Conservation (phyloP, 2,329 filamentous ascomycete species). For the Claviceps capensis region DNA sequence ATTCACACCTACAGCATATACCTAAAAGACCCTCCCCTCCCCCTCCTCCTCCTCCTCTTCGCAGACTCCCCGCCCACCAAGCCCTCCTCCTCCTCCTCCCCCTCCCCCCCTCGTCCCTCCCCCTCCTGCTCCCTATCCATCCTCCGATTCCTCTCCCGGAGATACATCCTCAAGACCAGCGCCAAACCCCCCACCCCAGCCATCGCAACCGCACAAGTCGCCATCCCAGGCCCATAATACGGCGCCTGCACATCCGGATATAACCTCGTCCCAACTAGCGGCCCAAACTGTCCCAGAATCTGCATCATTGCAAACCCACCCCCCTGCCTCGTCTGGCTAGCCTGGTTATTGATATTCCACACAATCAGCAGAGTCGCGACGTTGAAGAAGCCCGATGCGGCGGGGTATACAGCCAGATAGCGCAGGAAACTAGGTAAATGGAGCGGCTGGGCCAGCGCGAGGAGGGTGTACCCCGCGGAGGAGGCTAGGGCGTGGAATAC, state of each 20-base stretch:
- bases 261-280: conserved; percentile 52
- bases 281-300: conserved; percentile 67
- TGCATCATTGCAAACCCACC: conserved; percentile 71
- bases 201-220: conserved; percentile 49
- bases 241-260: conserved; percentile 48
- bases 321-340: conserved; percentile 53
- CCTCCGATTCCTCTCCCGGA: conserved; percentile 36
- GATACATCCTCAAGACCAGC: conserved; percentile 35
- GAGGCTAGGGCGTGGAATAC: conserved; percentile 57
- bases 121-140: conserved; percentile 18
- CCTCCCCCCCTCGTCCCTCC: not conserved
- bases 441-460: conserved; percentile 42
- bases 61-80: conserved; percentile 17
- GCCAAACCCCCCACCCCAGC: conserved; percentile 43
- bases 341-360: conserved; percentile 82
- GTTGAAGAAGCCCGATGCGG: conserved; percentile 67
- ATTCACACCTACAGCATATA: conserved; percentile 28
- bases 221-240: conserved; percentile 50
- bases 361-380: conserved; percentile 75
- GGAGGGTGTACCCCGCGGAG: conserved; percentile 41
- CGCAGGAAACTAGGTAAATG: conserved; percentile 34
- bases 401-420: conserved; percentile 68
- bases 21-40: conserved; percentile 21
- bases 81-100: conserved; percentile 23
- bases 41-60: conserved; percentile 10